A percentile compares a stretch with the other conserved stretches of the same genome.
phyloP scores from a whole-genome alignment of 495 filamentous ascomycete species.

The Neurospora terricola region DNA sequence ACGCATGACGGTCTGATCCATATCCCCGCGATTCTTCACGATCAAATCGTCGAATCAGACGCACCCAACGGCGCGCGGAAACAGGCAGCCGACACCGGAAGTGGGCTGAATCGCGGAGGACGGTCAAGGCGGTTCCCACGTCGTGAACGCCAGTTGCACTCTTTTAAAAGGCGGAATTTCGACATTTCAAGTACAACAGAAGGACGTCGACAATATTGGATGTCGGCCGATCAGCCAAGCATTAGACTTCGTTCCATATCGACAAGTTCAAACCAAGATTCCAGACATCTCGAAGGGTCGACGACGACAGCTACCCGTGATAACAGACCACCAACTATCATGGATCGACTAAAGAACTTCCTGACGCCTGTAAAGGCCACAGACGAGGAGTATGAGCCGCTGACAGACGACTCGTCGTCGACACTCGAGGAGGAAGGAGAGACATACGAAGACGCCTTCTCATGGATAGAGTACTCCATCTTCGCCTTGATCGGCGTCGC shows the following conservation, averaged over 20 bases:
- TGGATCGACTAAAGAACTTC: conserved; percentile 22
- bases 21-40: not conserved
- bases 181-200: not conserved
- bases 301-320: not conserved
- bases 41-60: not conserved
- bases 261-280: not conserved
- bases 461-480: conserved; percentile 70
- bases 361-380: conserved; percentile 24
- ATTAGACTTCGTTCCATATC: not conserved
- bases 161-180: not conserved
- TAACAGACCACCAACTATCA: conserved; percentile 2
- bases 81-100: not conserved
- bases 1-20: not conserved
- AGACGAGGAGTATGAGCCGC: conserved; percentile 46
- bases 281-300: not conserved
- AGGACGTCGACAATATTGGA: not conserved
- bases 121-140: not conserved
- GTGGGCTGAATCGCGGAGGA: not conserved
- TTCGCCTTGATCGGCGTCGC: conserved; percentile 82
- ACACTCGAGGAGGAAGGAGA: conserved; percentile 18
- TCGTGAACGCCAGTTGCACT: not conserved
- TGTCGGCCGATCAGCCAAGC: not conserved
- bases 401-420: conserved; percentile 34
- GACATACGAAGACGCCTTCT: conserved; percentile 43
- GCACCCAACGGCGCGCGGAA: not conserved